Evolutionary conservation across 768 basidiomycete species (phyloP).

Genomic region (Hypholoma sublateritium): DNA sequence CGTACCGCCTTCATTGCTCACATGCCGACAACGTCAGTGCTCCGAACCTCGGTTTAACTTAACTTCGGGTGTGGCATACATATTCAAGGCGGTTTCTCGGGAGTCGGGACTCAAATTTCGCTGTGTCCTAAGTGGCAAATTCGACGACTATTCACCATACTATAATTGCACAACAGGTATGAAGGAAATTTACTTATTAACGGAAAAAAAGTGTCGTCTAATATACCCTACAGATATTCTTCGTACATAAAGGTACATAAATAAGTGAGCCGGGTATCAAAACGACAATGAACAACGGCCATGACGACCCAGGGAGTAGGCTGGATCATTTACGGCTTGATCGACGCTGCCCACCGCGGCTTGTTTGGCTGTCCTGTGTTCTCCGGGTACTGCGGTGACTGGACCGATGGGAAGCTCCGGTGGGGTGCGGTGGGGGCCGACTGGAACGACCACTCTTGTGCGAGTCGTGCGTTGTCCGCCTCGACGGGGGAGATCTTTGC

Average conservation of each 20-base stretch:
- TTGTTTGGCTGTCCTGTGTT: slow-evolving; percentile 5
- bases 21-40: too few relatives aligned
- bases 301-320: too few relatives aligned
- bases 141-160: background rate
- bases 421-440: slow-evolving; percentile 14
- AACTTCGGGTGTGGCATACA: background rate
- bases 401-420: slow-evolving; percentile 9
- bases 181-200: too few relatives aligned
- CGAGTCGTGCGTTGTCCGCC: slow-evolving; percentile 6
- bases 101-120: too few relatives aligned
- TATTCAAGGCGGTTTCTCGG: background rate
- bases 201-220: too few relatives aligned
- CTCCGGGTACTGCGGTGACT: slow-evolving; percentile 11
- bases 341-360: slow-evolving; percentile 10
- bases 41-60: too few relatives aligned
- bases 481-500: background rate
- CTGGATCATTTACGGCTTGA: slow-evolving; percentile 14
- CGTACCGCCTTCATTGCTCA: too few relatives aligned
- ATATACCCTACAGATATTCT: too few relatives aligned
- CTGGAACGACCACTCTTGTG: slow-evolving; percentile 8
- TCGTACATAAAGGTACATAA: background rate
- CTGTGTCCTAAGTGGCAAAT: background rate
- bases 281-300: background rate
- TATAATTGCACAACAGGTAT: background rate
- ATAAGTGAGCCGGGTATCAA: background rate